Conservation (phyloP, 495 filamentous ascomycete species). For the Penicillium fimorum region DNA sequence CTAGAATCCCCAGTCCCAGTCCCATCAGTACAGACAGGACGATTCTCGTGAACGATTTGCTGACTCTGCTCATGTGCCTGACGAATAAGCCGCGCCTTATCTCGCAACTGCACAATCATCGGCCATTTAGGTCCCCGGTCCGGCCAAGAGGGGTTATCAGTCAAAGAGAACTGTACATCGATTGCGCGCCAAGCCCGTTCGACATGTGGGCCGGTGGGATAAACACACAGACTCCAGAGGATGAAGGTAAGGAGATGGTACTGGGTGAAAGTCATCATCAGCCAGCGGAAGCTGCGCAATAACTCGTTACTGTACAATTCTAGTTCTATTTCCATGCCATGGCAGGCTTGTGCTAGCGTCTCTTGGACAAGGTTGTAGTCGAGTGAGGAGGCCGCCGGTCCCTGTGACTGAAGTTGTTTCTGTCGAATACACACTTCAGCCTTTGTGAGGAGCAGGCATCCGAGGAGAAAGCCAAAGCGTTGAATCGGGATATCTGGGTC, state of each 20-base stretch:
- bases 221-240: slow-evolving; percentile 34
- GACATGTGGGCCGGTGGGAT: slow-evolving; percentile 16
- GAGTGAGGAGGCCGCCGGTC: slow-evolving; percentile 1
- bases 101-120: slow-evolving; percentile 23
- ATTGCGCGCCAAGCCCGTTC: slow-evolving; percentile 25
- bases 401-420: slow-evolving; percentile 19
- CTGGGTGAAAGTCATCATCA: slow-evolving; percentile 28
- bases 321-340: slow-evolving; percentile 21
- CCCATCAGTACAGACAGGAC: background rate
- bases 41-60: background rate
- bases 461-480: slow-evolving; percentile 25
- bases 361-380: slow-evolving; percentile 13
- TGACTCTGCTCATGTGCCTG: slow-evolving; percentile 11
- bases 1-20: background rate
- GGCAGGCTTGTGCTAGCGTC: slow-evolving; percentile 18
- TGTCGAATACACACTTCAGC: slow-evolving; percentile 29
- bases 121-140: slow-evolving; percentile 26
- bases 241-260: slow-evolving; percentile 33
- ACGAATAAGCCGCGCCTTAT: slow-evolving; percentile 27
- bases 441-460: slow-evolving; percentile 24
- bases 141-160: slow-evolving; percentile 17
- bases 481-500: slow-evolving; percentile 37
- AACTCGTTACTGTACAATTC: slow-evolving; percentile 30
- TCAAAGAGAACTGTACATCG: slow-evolving; percentile 21
- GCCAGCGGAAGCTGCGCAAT: slow-evolving; percentile 29